Percentiles rank a stretch among this genome's conserved stretches.
phyloP scores from a whole-genome alignment of 371 early-diverging fungal genomes.

The Entomophthora muscae region DNA sequence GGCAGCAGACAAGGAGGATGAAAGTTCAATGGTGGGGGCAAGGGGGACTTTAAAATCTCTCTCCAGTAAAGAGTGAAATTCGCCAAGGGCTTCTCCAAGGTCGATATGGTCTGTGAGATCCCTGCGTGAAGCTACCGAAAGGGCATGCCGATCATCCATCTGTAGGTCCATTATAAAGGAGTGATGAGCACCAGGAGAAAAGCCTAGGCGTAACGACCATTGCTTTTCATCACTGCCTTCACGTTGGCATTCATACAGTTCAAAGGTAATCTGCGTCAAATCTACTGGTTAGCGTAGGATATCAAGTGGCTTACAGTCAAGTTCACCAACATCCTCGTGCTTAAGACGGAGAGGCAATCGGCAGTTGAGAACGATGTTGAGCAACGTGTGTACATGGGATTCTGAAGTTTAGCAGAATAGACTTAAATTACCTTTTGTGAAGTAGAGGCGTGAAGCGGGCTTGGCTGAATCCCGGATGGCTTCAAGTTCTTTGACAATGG shows the following conservation, averaged over 20 bases:
- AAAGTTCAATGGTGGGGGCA: no score
- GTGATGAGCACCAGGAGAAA: constrained; percentile 82
- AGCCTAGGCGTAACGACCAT: constrained; percentile 77
- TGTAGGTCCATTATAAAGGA: constrained; percentile 75
- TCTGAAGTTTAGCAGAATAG: constrained; percentile 25
- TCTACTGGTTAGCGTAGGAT: no score
- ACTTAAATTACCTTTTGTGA: constrained; percentile 59
- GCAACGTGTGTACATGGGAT: constrained; percentile 72
- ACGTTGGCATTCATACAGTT: constrained; percentile 77
- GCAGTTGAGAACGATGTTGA: constrained; percentile 75
- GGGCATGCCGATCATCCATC: constrained; percentile 70
- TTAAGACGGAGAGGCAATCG: constrained; percentile 64
- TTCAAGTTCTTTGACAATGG: constrained; percentile 57
- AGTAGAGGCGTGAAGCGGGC: constrained; percentile 74
- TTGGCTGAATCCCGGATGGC: constrained; percentile 28
- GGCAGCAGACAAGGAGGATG: no score
- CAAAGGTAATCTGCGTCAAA: constrained; percentile 91
- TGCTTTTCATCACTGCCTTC: constrained; percentile 29
- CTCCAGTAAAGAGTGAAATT: neutral
- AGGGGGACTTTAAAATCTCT: neutral
- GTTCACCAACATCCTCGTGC: constrained; percentile 50
- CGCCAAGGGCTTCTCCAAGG: neutral
- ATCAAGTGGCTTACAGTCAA: constrained; percentile 64
- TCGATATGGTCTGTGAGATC: constrained; percentile 7
- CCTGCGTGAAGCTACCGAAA: constrained; percentile 59